A percentile compares a stretch with the other conserved stretches of the same genome.
Evolutionary conservation across 2,329 filamentous ascomycete genomes (phyloP).

Genomic region (Dothideomycetes sp.): DNA sequence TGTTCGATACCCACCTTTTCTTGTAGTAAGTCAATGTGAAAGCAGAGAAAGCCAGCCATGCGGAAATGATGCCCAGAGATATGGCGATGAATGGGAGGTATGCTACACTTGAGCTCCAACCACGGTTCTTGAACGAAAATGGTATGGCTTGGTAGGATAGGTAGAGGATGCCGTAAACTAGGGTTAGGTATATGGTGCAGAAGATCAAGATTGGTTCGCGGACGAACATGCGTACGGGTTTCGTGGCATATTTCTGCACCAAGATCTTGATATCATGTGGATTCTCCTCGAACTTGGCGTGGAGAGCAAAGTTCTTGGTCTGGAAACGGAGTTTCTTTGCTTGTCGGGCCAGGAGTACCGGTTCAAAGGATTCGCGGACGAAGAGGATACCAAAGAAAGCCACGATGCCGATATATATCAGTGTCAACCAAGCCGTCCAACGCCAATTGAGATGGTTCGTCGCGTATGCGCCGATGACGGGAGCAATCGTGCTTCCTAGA

Average conservation of each 20-base stretch:
- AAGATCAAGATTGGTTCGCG: constrained; percentile 41
- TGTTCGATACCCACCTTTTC: not conserved
- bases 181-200: constrained; percentile 35
- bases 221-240: constrained; percentile 34
- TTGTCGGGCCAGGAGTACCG: constrained; percentile 39
- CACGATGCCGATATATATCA: constrained; percentile 39
- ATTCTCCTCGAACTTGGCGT: constrained; percentile 37
- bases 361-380: constrained; percentile 44
- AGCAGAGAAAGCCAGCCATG: constrained; percentile 24
- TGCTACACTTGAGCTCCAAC: constrained; percentile 32
- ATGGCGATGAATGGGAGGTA: constrained; percentile 37
- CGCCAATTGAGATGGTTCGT: constrained; percentile 44
- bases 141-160: constrained; percentile 43
- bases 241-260: constrained; percentile 35
- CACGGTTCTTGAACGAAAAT: constrained; percentile 35
- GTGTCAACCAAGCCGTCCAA: constrained; percentile 48
- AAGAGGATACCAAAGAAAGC: constrained; percentile 37
- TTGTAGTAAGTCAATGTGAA: constrained; percentile 28
- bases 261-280: constrained; percentile 32
- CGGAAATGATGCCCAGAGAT: constrained; percentile 31
- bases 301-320: constrained; percentile 40
- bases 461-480: constrained; percentile 44
- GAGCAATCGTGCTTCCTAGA: constrained; percentile 40
- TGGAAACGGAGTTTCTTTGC: constrained; percentile 40
- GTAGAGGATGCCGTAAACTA: constrained; percentile 30